Percentiles rank a stretch among this genome's conserved stretches.
These are phyloP conservation scores for Botryotinia globosa DNA, from an alignment of 2,329 filamentous ascomycete species.

Conservation along the genomic window DNA sequence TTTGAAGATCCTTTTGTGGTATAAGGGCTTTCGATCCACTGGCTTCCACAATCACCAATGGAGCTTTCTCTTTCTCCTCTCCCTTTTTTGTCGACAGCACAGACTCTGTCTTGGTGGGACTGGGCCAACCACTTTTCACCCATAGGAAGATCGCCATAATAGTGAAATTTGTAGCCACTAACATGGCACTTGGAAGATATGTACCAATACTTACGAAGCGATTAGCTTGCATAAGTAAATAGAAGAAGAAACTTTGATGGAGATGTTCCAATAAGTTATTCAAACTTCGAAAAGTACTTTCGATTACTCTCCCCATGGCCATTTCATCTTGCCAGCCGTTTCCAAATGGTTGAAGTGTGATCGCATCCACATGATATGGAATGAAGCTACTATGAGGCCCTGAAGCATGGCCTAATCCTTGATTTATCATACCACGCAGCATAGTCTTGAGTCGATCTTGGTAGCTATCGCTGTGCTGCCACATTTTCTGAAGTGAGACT, in stretches of 20 bases:
- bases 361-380: constrained; percentile 93
- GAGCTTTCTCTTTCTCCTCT: constrained; percentile 38
- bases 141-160: constrained; percentile 95
- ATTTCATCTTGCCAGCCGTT: constrained; percentile 98
- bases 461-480: constrained; percentile 73
- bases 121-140: constrained; percentile 71
- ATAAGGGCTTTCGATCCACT: constrained; percentile 30
- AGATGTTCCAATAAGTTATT: constrained; percentile 97
- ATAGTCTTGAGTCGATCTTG: constrained; percentile 80
- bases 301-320: constrained; percentile 83
- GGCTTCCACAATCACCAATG: constrained; percentile 30
- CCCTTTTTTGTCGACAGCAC: constrained; percentile 21
- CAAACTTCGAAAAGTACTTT: constrained; percentile 86
- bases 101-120: constrained; percentile 1
- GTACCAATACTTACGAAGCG: constrained; percentile 98
- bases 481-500: constrained; percentile 82
- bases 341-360: constrained; percentile 87
- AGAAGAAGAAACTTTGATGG: constrained; percentile 99
- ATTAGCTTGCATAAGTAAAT: constrained; percentile 85
- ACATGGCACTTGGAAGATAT: constrained; percentile 96
- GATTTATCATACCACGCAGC: constrained; percentile 86
- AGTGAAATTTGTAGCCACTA: constrained; percentile 89
- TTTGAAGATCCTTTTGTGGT: constrained; percentile 28
- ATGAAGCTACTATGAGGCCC: constrained; percentile 96
- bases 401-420: constrained; percentile 83